These are phyloP conservation scores for Fusarium nodosum DNA, from an alignment of 2,329 filamentous ascomycete species.

Conservation along the genomic window DNA sequence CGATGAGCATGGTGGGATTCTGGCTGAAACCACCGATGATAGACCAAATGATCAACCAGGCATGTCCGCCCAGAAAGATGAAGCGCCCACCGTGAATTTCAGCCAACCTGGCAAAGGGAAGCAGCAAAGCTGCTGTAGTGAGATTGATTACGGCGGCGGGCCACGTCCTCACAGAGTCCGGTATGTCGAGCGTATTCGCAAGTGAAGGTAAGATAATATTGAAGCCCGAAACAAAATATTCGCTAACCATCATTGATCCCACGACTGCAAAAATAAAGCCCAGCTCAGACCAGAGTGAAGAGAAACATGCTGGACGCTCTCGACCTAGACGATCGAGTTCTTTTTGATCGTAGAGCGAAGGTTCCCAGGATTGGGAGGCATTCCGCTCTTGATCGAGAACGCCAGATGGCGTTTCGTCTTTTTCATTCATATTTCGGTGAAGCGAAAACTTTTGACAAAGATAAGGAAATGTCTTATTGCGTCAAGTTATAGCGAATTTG, in stretches of 20 bases:
- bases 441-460: not conserved
- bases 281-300: conserved; percentile 66
- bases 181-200: conserved; percentile 72
- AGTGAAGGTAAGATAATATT: conserved; percentile 78
- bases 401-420: not conserved
- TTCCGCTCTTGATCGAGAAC: conserved; percentile 11
- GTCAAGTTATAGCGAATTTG: conserved; percentile 9
- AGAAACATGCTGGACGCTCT: conserved; percentile 70
- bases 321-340: conserved; percentile 73
- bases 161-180: conserved; percentile 72
- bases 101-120: conserved; percentile 71
- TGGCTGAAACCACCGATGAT: conserved; percentile 76
- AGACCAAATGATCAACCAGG: conserved; percentile 77
- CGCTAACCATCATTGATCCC: conserved; percentile 74
- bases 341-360: conserved; percentile 37
- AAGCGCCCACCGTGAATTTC: conserved; percentile 73
- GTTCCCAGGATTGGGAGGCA: not conserved
- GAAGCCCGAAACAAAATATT: conserved; percentile 85
- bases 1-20: conserved; percentile 76
- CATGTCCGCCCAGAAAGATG: conserved; percentile 71
- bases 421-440: not conserved
- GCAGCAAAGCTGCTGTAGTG: conserved; percentile 68
- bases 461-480: conserved; percentile 3
- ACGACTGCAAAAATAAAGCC: conserved; percentile 73
- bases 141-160: conserved; percentile 73